Percentiles rank a stretch among this genome's conserved stretches.
These are phyloP conservation scores for Fusarium odoratissimum DNA, from an alignment of 2,329 filamentous ascomycete genomes.

Conservation along the genomic window DNA sequence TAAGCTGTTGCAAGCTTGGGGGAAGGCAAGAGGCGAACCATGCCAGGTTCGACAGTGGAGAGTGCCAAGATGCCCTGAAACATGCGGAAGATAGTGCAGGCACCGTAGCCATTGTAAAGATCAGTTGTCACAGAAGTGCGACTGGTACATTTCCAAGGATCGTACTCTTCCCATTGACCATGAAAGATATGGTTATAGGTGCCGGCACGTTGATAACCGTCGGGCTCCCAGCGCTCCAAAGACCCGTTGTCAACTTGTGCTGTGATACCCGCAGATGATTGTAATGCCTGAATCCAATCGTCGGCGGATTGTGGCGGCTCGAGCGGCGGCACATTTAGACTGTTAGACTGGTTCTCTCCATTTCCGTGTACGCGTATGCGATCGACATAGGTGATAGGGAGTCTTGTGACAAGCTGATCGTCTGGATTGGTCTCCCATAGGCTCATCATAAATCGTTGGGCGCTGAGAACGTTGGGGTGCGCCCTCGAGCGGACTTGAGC, in stretches of 20 bases:
- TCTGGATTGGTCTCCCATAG: slow-evolving; percentile 70
- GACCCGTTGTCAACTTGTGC: slow-evolving; percentile 79
- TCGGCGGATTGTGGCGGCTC: slow-evolving; percentile 50
- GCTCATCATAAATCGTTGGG: slow-evolving; percentile 74
- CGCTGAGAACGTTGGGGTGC: slow-evolving; percentile 70
- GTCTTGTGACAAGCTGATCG: slow-evolving; percentile 68
- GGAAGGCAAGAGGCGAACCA: slow-evolving; percentile 80
- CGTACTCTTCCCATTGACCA: slow-evolving; percentile 66
- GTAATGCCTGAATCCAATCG: slow-evolving; percentile 54
- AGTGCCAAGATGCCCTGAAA: slow-evolving; percentile 68
- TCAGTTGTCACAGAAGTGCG: slow-evolving; percentile 65
- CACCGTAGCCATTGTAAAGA: slow-evolving; percentile 68
- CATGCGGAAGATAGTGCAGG: slow-evolving; percentile 69
- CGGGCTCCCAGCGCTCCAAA: slow-evolving; percentile 77
- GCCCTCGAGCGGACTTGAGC: slow-evolving; percentile 75
- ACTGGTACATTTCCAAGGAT: slow-evolving; percentile 66
- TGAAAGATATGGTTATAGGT: slow-evolving; percentile 66
- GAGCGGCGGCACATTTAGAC: slow-evolving; percentile 36
- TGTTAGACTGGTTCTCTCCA: slow-evolving; percentile 36
- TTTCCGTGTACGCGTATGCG: slow-evolving; percentile 74
- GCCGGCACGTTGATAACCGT: slow-evolving; percentile 71
- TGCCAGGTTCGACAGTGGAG: slow-evolving; percentile 69
- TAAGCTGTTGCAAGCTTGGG: slow-evolving; percentile 81
- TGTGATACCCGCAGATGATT: slow-evolving; percentile 63
- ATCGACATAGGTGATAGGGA: slow-evolving; percentile 76